phyloP scores from a whole-genome alignment of 805 yeast genomes.

The Lachancea meyersii region DNA sequence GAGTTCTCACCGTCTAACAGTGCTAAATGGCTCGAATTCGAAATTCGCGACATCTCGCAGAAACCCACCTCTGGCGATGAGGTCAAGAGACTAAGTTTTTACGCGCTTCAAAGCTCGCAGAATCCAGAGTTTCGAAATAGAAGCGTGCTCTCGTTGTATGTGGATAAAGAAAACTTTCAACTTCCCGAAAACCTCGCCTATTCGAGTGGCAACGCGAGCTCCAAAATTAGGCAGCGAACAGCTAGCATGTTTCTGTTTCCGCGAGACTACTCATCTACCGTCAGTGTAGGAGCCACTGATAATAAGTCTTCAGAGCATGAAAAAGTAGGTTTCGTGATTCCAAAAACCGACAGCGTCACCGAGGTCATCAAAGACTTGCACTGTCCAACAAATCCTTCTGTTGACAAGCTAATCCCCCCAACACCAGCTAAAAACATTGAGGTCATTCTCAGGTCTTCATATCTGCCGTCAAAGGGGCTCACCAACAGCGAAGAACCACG shows the following conservation, averaged over 20 bases:
- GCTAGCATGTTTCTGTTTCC: conserved; percentile 31
- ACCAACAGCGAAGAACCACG: conserved; percentile 3
- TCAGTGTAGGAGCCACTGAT: neutral
- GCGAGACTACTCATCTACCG: conserved; percentile 19
- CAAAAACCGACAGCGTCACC: conserved; percentile 21
- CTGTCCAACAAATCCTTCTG: conserved; percentile 44
- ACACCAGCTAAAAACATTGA: conserved; percentile 66
- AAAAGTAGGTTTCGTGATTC: conserved; percentile 7
- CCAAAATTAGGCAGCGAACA: conserved; percentile 16
- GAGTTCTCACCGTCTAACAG: conserved; percentile 16
- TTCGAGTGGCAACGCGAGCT: neutral
- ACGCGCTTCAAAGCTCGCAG: conserved; percentile 27
- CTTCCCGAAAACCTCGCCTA: conserved; percentile 12
- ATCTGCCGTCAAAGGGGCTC: conserved; percentile 17
- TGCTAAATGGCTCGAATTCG: conserved; percentile 21
- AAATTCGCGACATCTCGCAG: conserved; percentile 21
- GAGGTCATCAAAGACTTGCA: conserved; percentile 27
- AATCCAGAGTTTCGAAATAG: conserved; percentile 30
- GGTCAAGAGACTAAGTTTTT: conserved; percentile 26
- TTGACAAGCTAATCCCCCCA: conserved; percentile 47
- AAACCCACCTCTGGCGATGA: conserved; percentile 13
- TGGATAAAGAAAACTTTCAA: conserved; percentile 19
- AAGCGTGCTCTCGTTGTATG: conserved; percentile 27
- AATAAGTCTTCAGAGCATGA: neutral
- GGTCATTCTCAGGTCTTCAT: conserved; percentile 30